Conservation (phyloP, 2,329 filamentous ascomycete species). For the Zelopaecilomyces penicillatus region DNA sequence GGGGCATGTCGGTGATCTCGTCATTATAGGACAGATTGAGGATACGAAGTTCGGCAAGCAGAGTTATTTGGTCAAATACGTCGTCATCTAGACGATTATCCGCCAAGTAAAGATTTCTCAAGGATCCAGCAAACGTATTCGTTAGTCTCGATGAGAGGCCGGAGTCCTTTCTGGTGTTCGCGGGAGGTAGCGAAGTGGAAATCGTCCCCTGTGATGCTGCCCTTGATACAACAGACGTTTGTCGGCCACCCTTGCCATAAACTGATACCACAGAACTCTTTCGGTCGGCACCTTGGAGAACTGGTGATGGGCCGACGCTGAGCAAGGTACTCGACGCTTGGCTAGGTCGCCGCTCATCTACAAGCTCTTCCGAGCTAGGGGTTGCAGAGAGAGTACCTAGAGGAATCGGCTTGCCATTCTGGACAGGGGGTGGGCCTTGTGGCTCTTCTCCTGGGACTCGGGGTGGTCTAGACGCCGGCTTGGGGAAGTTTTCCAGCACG, state of each 20-base stretch:
- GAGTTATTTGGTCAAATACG: slow-evolving; percentile 82
- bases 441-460: slow-evolving; percentile 48
- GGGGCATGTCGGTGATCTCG: slow-evolving; percentile 77
- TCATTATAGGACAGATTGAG: slow-evolving; percentile 95
- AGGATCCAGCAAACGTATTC: slow-evolving; percentile 79
- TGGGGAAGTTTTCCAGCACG: slow-evolving; percentile 82
- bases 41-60: slow-evolving; percentile 74
- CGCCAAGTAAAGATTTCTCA: slow-evolving; percentile 78
- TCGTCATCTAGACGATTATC: slow-evolving; percentile 94
- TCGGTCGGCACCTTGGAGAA: slow-evolving; percentile 49
- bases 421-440: slow-evolving; percentile 23
- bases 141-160: slow-evolving; percentile 69
- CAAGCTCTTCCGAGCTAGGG: slow-evolving; percentile 70
- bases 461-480: slow-evolving; percentile 64
- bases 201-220: slow-evolving; percentile 39
- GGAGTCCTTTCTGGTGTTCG: slow-evolving; percentile 73
- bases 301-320: slow-evolving; percentile 67
- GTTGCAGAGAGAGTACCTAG: slow-evolving; percentile 43
- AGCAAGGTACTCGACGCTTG: slow-evolving; percentile 71
- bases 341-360: slow-evolving; percentile 66
- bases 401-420: slow-evolving; percentile 33
- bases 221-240: slow-evolving; percentile 74
- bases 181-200: slow-evolving; percentile 30
- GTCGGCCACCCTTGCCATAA: slow-evolving; percentile 69
- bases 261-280: slow-evolving; percentile 82